These are phyloP conservation scores for Triticum dicoccoides DNA, from an alignment of 176 grass and related monocot genomes.

Conservation along the genomic window DNA sequence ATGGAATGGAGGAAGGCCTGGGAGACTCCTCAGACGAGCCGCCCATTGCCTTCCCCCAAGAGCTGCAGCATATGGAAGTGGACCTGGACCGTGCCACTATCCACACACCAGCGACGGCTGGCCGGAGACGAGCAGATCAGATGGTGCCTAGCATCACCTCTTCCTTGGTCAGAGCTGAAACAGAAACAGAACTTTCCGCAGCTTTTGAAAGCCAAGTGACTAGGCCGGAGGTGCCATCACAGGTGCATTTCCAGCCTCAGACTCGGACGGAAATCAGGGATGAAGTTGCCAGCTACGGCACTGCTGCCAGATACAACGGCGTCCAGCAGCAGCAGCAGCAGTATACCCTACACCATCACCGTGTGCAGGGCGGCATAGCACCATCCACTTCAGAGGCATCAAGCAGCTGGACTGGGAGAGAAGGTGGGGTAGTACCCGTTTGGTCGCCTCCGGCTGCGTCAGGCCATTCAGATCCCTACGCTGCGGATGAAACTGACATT, in stretches of 20 bases:
- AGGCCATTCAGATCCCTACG: constrained; percentile 54
- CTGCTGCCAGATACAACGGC: constrained; percentile 29
- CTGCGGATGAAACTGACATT: constrained; percentile 59
- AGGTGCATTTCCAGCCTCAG: constrained; percentile 32
- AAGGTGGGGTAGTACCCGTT: constrained; percentile 79
- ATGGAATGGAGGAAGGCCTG: constrained; percentile 94
- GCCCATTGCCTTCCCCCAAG: constrained; percentile 57
- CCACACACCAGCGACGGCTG: constrained; percentile 18
- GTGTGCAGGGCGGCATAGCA: constrained; percentile 3
- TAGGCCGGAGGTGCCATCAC: constrained; percentile 69
- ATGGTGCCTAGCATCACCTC: constrained; percentile 96
- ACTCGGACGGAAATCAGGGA: constrained; percentile 26
- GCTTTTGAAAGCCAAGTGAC: constrained; percentile 57
- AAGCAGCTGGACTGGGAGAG: constrained; percentile 76
- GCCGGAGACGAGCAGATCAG: constrained; percentile 66
- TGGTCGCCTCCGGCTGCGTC: constrained; percentile 78
- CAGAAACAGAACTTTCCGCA: constrained; percentile 59
- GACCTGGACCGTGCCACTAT: constrained; percentile 51
- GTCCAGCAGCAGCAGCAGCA: constrained; percentile 55
- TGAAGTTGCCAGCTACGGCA: constrained; percentile 17
- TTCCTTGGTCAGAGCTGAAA: constrained; percentile 55
- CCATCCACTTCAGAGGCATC: constrained; percentile 65
- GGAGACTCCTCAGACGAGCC: constrained; percentile 86
- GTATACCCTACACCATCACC: constrained; percentile 9
- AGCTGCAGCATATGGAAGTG: constrained; percentile 73